Base-by-base conservation (phyloP, 352 stramenopile genomes). In the Pythium apleroticum region DNA sequence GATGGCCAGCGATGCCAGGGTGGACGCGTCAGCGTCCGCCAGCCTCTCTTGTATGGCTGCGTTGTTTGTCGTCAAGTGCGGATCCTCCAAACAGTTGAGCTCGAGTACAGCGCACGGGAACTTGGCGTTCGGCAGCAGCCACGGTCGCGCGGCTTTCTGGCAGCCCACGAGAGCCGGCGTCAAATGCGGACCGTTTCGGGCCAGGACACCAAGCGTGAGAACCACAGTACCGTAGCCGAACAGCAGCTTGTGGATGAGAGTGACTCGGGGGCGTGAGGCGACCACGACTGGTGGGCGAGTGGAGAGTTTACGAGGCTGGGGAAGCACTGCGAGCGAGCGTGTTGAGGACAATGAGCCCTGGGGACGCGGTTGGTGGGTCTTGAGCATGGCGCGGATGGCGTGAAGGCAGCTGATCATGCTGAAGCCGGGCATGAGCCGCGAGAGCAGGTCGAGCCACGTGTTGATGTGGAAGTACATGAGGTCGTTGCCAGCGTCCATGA, bases 91-190 rank as follows among this genome's bases (percentile, higher is more conserved):
- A 54, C 68, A 74, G 35, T 66, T 71, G 57, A 71, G 33, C 19
- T 68, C 58, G 2, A 74, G 25, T 19, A 74, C 63, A 0, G 56
- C 46, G 31, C 67, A 74, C 0, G 62, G 37, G 46, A 63, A 74
- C 25, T 58, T 60, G 37, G 22, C 35, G 28, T 55, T 57, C 1
- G 17, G 37, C 15, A 62, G 39, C 20, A 68, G 17, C 61, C 61
- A 68, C 43, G 41, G 43, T 4, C 45, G 39, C 8, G 45, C 63
- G 4, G 53, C 9, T 17, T 53, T 41, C 4, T 45, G 28, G 24
- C 61, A 68, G 6, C 52, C 52, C 20, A 5, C 17, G 17, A 56
- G 35, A 3, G 56, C 52, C 2, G 60, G 52, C 7, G 33, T 30
- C 22, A 53, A 46, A 4, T 61, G 39, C 5, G 43, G 28, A 22